Percentiles rank a stretch among this genome's conserved stretches.
These are phyloP conservation scores for Aspergillus bridgeri DNA, from an alignment of 495 filamentous ascomycete genomes.

Conservation along the genomic window DNA sequence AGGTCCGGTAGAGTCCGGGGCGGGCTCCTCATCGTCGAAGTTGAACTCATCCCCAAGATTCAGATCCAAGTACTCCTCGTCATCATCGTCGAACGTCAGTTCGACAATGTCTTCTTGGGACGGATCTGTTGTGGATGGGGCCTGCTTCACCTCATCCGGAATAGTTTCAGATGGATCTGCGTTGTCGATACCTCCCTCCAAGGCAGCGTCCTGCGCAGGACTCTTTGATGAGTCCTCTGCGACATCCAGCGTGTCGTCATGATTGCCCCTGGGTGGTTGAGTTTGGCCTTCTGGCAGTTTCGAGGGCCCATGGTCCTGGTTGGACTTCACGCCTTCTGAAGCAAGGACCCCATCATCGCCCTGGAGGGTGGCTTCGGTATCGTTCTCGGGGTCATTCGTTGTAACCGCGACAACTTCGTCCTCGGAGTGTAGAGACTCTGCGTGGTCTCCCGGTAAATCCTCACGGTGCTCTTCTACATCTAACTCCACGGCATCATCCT, in stretches of 20 bases:
- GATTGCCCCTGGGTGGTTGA: background rate
- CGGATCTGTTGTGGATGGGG: conserved; percentile 12
- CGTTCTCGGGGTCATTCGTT: background rate
- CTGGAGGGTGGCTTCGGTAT: background rate
- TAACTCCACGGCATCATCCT: conserved; percentile 16
- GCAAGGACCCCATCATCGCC: background rate
- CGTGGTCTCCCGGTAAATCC: conserved; percentile 5
- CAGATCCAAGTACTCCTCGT: conserved; percentile 25
- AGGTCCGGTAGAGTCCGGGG: conserved; percentile 8
- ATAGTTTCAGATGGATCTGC: conserved; percentile 13
- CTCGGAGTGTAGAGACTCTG: conserved; percentile 13
- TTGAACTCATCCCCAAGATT: conserved; percentile 10
- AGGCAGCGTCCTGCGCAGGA: too few relatives aligned
- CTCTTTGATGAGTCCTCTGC: background rate
- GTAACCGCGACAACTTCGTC: conserved; percentile 1
- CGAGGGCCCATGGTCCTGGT: background rate
- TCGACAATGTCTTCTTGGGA: conserved; percentile 43
- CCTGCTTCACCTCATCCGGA: conserved; percentile 13
- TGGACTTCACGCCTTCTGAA: background rate
- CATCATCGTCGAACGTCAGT: conserved; percentile 23
- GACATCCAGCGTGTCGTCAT: background rate
- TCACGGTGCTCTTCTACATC: conserved; percentile 16
- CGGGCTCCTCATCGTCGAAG: conserved; percentile 9
- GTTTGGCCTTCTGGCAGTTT: background rate
- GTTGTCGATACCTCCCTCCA: background rate